These are phyloP conservation scores for Citrus australasica DNA, from an alignment of 345 rosid genomes.

Conservation along the genomic window DNA sequence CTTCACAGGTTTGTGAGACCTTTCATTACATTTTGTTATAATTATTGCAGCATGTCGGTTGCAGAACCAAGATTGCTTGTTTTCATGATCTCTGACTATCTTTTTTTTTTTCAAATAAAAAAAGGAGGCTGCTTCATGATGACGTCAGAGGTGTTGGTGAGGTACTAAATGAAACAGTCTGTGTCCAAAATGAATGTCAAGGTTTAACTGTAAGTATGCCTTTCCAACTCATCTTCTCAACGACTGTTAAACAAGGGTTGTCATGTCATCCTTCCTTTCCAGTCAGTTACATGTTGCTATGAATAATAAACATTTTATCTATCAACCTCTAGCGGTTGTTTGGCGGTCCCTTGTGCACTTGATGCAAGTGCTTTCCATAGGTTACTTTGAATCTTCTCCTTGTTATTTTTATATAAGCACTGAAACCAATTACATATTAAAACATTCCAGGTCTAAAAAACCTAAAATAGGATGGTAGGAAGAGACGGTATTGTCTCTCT, in stretches of 20 bases:
- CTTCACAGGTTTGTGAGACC: slow-evolving; percentile 66
- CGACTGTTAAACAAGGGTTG: background rate
- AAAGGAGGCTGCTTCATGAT: slow-evolving; percentile 83
- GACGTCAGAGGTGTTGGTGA: slow-evolving; percentile 90
- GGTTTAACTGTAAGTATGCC: slow-evolving; percentile 77
- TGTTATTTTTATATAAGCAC: background rate
- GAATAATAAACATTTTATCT: background rate
- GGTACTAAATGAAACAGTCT: slow-evolving; percentile 83
- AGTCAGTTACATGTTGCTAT: background rate
- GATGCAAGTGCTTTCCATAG: background rate
- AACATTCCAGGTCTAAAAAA: background rate
- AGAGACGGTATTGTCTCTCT: background rate
- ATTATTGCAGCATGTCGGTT: background rate
- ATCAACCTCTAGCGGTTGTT: background rate
- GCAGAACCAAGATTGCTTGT: background rate
- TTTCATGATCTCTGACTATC: slow-evolving; percentile 1
- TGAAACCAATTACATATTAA: background rate
- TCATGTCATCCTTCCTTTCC: background rate
- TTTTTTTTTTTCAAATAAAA: background rate
- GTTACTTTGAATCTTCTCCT: background rate
- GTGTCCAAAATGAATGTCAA: slow-evolving; percentile 60
- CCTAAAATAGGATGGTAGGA: background rate
- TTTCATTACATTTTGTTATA: background rate
- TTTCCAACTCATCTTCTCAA: slow-evolving; percentile 14
- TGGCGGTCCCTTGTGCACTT: background rate